Conservation (phyloP, 495 filamentous ascomycete species). For the Hypoxylon trugodes region DNA sequence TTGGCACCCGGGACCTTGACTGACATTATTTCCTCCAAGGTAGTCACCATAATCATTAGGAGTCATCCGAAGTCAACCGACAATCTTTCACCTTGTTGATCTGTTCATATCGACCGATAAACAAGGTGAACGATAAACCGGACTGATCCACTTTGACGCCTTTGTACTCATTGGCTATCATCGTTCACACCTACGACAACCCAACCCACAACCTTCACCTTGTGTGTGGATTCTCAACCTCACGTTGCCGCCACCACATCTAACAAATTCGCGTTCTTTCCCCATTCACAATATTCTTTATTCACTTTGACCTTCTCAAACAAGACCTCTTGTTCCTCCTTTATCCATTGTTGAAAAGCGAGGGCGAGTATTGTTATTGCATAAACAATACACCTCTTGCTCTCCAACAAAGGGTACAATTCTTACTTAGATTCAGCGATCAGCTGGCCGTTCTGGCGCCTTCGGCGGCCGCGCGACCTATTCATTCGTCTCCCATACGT, state of each 20-base stretch:
- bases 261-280: neutral
- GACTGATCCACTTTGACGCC: neutral
- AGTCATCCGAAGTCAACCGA: slow-evolving; percentile 2
- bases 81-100: slow-evolving; percentile 4
- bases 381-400: slow-evolving; percentile 4
- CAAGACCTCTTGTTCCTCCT: slow-evolving; percentile 11
- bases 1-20: too few species aligned
- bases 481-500: slow-evolving; percentile 23
- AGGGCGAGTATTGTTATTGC: slow-evolving; percentile 30
- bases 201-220: neutral
- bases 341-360: slow-evolving; percentile 31
- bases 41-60: slow-evolving; percentile 5
- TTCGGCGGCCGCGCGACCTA: slow-evolving; percentile 5
- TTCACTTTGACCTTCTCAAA: slow-evolving; percentile 7
- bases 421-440: slow-evolving; percentile 25
- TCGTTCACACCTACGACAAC: neutral
- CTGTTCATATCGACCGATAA: neutral
- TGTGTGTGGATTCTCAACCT: neutral
- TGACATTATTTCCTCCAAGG: too few species aligned
- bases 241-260: slow-evolving; percentile 8
- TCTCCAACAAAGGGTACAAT: slow-evolving; percentile 36
- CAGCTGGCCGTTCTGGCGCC: neutral
- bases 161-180: neutral
- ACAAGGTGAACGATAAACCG: slow-evolving; percentile 16
- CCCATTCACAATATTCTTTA: slow-evolving; percentile 20